These are phyloP conservation scores for Aspergillus piperis DNA, from an alignment of 2,329 filamentous ascomycete species.

Conservation along the genomic window DNA sequence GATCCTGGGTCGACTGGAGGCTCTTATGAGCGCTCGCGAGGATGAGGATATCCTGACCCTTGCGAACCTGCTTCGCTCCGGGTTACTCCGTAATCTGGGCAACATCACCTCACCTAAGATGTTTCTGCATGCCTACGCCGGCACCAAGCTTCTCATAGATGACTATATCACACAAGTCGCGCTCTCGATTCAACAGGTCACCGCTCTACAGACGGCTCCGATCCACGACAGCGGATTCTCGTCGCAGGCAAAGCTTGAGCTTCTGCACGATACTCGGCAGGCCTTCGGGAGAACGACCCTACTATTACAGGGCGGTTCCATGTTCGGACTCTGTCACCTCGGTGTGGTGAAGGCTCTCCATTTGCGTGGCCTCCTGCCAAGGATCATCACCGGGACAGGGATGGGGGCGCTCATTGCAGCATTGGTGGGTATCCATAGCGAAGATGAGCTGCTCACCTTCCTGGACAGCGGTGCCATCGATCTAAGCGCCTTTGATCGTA, in stretches of 20 bases:
- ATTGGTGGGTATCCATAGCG: slow-evolving; percentile 81
- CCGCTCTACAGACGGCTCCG: slow-evolving; percentile 62
- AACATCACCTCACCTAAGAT: slow-evolving; percentile 81
- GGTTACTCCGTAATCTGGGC: slow-evolving; percentile 77
- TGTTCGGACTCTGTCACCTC: slow-evolving; percentile 87
- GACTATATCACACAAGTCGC: slow-evolving; percentile 85
- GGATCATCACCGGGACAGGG: slow-evolving; percentile 88
- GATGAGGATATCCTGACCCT: slow-evolving; percentile 72
- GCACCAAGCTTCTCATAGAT: slow-evolving; percentile 87
- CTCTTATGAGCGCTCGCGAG: slow-evolving; percentile 68
- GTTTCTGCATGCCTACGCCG: slow-evolving; percentile 82
- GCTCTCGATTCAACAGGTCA: slow-evolving; percentile 77
- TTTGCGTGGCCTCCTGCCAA: slow-evolving; percentile 74
- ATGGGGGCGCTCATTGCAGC: slow-evolving; percentile 89
- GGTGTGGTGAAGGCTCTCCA: slow-evolving; percentile 88
- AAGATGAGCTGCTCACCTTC: slow-evolving; percentile 77
- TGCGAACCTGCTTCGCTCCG: slow-evolving; percentile 77
- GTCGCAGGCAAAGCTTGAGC: slow-evolving; percentile 78
- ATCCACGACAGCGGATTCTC: slow-evolving; percentile 57
- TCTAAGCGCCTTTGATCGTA: slow-evolving; percentile 70
- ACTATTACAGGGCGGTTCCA: slow-evolving; percentile 84
- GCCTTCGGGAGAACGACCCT: slow-evolving; percentile 85
- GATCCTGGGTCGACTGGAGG: slow-evolving; percentile 74
- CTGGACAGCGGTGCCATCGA: slow-evolving; percentile 80
- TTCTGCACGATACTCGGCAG: slow-evolving; percentile 82